Conservation (phyloP, 2,329 filamentous ascomycete species). For the Dendrostoma leiphaemia region DNA sequence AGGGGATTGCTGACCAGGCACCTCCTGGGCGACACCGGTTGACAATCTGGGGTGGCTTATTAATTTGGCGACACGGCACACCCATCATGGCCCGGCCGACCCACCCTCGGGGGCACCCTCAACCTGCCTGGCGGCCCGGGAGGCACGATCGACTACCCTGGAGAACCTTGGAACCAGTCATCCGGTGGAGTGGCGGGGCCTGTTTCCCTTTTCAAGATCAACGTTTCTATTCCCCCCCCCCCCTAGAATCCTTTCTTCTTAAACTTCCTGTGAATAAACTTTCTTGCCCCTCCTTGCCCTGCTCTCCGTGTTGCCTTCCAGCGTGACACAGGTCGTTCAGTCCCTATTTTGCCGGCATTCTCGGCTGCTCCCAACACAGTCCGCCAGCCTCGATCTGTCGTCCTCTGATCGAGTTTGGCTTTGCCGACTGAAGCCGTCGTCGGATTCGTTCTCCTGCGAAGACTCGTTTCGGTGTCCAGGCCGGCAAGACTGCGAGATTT, state of each 20-base stretch:
- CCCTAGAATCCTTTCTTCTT: no score
- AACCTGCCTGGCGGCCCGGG: conserved; percentile 15
- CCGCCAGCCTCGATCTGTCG: background rate
- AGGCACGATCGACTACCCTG: background rate
- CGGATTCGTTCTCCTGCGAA: background rate
- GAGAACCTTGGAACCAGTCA: background rate
- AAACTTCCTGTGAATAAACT: no score
- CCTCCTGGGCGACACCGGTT: background rate
- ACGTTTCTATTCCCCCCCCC: background rate
- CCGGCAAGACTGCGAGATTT: conserved; percentile 10
- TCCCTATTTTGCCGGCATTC: background rate
- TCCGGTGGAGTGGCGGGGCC: conserved; percentile 7
- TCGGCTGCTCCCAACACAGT: background rate
- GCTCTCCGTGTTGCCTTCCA: background rate
- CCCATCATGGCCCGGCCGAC: conserved; percentile 7
- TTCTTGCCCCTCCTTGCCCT: background rate
- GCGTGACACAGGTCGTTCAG: background rate
- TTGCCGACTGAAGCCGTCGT: conserved; percentile 5
- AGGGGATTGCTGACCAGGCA: background rate
- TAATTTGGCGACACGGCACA: background rate
- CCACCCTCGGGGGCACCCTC: no score
- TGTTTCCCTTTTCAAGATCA: background rate
- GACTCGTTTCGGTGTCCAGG: conserved; percentile 1
- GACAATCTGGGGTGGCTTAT: background rate
- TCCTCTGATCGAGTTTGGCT: background rate